These are phyloP conservation scores for Citrus hindsii DNA, from an alignment of 345 rosid genomes.

Conservation along the genomic window DNA sequence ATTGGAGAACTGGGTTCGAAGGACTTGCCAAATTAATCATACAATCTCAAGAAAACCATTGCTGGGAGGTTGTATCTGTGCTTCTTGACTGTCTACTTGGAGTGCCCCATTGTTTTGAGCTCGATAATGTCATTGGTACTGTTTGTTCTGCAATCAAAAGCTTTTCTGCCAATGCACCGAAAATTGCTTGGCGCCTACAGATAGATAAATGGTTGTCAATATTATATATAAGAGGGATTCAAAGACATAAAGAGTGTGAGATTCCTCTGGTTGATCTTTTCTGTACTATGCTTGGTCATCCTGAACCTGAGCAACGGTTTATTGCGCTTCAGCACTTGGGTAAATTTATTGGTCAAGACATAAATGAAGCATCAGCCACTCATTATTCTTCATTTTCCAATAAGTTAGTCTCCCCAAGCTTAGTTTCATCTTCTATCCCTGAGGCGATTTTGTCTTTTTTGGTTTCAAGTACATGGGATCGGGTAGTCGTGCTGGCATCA, in stretches of 20 bases:
- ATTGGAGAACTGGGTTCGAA: conserved; percentile 49
- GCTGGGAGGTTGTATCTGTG: conserved; percentile 72
- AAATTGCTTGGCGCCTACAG: conserved; percentile 65
- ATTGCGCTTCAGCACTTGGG: conserved; percentile 64
- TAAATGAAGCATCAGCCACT: conserved; percentile 27
- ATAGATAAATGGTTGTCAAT: conserved; percentile 67
- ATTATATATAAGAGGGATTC: conserved; percentile 42
- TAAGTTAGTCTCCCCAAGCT: conserved; percentile 34
- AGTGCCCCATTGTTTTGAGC: conserved; percentile 43
- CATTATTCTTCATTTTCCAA: conserved; percentile 28
- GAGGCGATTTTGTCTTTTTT: conserved; percentile 46
- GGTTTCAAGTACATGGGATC: conserved; percentile 74
- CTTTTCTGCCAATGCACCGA: conserved; percentile 60
- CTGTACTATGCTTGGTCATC: conserved; percentile 51
- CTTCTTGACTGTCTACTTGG: conserved; percentile 67
- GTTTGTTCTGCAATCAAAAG: conserved; percentile 48
- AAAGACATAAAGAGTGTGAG: conserved; percentile 43
- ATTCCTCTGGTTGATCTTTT: conserved; percentile 54
- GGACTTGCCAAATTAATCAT: conserved; percentile 49
- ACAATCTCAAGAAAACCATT: conserved; percentile 46
- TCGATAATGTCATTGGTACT: conserved; percentile 34
- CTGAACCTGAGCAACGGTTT: conserved; percentile 80
- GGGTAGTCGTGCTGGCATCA: conserved; percentile 57
- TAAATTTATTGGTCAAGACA: conserved; percentile 58
- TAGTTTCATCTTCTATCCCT: conserved; percentile 26